Percentiles rank a stretch among this genome's conserved stretches.
Evolutionary conservation across 2,329 filamentous ascomycete genomes (phyloP).

Genomic region (Aspergillus costaricaensis): DNA sequence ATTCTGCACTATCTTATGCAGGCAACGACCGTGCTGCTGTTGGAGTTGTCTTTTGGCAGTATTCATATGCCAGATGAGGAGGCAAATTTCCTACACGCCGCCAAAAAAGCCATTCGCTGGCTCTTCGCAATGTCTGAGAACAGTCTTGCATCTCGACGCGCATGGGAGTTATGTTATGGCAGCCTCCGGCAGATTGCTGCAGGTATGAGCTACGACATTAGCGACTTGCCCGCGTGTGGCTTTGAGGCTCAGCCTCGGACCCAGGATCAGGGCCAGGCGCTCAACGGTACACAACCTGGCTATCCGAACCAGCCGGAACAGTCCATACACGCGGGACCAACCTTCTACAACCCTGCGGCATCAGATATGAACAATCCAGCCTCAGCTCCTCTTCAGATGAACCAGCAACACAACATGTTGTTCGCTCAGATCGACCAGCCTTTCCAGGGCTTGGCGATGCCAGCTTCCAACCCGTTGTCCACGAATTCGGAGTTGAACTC

Average conservation of each 20-base stretch:
- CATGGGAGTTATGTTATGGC: constrained; percentile 45
- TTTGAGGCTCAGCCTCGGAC: constrained; percentile 17
- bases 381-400: neutral
- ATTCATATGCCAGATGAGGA: constrained; percentile 48
- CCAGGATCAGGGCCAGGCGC: neutral
- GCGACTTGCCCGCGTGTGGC: constrained; percentile 34
- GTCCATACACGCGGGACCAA: neutral
- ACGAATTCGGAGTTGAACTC: constrained; percentile 15
- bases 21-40: constrained; percentile 45
- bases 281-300: constrained; percentile 16
- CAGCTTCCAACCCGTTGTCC: constrained; percentile 5
- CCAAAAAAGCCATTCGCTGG: constrained; percentile 49
- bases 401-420: neutral
- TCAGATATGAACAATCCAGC: neutral
- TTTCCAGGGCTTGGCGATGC: neutral
- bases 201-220: constrained; percentile 40
- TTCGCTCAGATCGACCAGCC: neutral
- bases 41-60: constrained; percentile 48
- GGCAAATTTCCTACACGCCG: constrained; percentile 33
- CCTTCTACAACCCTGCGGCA: neutral
- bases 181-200: constrained; percentile 36
- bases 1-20: constrained; percentile 50
- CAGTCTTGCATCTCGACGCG: constrained; percentile 42
- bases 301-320: neutral
- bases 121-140: constrained; percentile 44